Conservation (phyloP, 106 monocot genomes). For the Apostasia ramifera region DNA sequence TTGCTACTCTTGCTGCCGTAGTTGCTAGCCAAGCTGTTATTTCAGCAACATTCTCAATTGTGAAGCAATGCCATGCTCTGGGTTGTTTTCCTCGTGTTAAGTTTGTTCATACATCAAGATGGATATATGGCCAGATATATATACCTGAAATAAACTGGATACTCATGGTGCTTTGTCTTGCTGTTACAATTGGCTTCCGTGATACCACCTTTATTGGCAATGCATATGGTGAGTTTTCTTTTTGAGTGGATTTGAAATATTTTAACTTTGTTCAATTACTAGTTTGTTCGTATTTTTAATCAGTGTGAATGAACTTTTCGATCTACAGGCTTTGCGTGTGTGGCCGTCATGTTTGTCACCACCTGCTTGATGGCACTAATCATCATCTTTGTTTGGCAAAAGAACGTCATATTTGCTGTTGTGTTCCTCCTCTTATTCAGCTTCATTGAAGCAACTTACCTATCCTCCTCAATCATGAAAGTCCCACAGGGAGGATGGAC, state of each 20-base stretch:
- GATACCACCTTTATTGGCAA: conserved; percentile 59
- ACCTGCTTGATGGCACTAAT: conserved; percentile 43
- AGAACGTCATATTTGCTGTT: conserved; percentile 5
- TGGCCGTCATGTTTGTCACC: conserved; percentile 43
- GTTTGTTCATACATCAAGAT: conserved; percentile 59
- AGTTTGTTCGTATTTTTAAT: no score
- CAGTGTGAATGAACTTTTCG: background rate
- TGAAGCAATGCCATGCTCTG: conserved; percentile 61
- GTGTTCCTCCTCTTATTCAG: conserved; percentile 41
- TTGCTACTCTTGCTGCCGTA: conserved; percentile 59
- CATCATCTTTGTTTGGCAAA: conserved; percentile 41
- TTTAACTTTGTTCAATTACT: background rate
- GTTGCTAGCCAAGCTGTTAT: conserved; percentile 81
- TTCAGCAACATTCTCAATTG: conserved; percentile 71
- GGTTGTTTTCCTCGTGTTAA: conserved; percentile 74
- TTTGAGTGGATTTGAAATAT: background rate
- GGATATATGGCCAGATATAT: conserved; percentile 66
- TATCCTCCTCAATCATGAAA: conserved; percentile 39
- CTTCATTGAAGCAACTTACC: conserved; percentile 25
- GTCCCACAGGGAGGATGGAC: conserved; percentile 36
- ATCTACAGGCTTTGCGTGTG: conserved; percentile 37
- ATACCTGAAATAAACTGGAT: conserved; percentile 85
- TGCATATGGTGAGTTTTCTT: conserved; percentile 50
- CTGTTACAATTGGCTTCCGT: conserved; percentile 56
- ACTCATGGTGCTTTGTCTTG: conserved; percentile 55